Evolutionary conservation across 352 stramenopile species (phyloP).

Genomic region (Phytophthora hibernalis): DNA sequence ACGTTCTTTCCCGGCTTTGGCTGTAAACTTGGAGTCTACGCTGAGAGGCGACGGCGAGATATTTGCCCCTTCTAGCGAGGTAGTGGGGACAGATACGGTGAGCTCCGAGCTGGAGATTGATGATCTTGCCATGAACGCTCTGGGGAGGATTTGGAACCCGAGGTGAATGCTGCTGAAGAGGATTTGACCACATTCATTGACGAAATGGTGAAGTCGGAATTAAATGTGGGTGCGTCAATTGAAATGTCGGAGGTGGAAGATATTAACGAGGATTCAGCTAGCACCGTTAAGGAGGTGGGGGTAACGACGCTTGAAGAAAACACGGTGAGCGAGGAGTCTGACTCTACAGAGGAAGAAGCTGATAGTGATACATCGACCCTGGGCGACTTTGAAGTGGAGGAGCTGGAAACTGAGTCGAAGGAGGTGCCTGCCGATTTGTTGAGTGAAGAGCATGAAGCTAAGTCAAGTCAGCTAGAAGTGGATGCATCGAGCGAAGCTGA

Average conservation of each 20-base stretch:
- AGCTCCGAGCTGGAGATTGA: background rate
- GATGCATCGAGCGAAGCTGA: background rate
- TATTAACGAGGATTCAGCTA: background rate
- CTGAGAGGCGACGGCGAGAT: background rate
- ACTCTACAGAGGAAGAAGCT: background rate
- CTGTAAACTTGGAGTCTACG: slow-evolving; percentile 6
- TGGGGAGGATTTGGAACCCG: slow-evolving; percentile 4
- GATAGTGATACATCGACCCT: background rate
- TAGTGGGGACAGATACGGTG: no score
- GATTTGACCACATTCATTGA: background rate
- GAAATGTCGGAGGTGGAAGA: background rate
- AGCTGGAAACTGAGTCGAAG: slow-evolving; percentile 2
- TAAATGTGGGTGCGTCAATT: background rate
- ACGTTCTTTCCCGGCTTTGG: background rate
- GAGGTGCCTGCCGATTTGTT: background rate
- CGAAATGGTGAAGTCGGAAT: background rate
- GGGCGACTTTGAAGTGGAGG: background rate
- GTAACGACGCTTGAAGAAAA: slow-evolving; percentile 11
- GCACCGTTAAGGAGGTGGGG: slow-evolving; percentile 9
- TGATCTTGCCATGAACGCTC: background rate
- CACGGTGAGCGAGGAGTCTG: background rate
- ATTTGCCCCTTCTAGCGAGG: background rate
- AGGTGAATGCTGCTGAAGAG: slow-evolving; percentile 3
- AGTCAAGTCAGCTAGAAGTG: background rate
- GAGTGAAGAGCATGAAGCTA: slow-evolving; percentile 7